These are phyloP conservation scores for Fennellomyces sp. DNA, from an alignment of 371 early-diverging fungal genomes.

Conservation along the genomic window DNA sequence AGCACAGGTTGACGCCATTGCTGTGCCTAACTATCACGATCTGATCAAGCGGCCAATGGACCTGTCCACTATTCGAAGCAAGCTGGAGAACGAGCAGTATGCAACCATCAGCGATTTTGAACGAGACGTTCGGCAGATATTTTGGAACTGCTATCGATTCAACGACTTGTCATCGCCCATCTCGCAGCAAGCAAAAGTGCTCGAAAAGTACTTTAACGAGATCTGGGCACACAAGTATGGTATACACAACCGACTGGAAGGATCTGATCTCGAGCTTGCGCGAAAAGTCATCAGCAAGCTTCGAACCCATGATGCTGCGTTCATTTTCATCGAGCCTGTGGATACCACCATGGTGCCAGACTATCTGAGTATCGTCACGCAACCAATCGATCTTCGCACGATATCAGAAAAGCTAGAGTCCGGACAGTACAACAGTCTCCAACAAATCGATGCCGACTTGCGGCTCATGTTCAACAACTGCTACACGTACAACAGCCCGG, in stretches of 20 bases:
- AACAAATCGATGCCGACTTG: constrained; percentile 64
- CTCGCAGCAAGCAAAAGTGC: constrained; percentile 32
- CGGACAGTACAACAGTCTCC: constrained; percentile 45
- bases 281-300: constrained; percentile 37
- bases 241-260: constrained; percentile 28
- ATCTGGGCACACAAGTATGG: constrained; percentile 44
- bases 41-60: constrained; percentile 98
- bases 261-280: constrained; percentile 33
- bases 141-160: constrained; percentile 91
- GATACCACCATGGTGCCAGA: constrained; percentile 88
- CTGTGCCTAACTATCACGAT: constrained; percentile 86
- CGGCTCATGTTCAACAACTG: constrained; percentile 84
- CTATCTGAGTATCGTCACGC: constrained; percentile 82
- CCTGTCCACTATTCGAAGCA: constrained; percentile 78
- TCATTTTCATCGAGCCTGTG: constrained; percentile 83
- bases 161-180: constrained; percentile 73
- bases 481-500: constrained; percentile 84
- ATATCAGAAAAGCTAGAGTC: constrained; percentile 79
- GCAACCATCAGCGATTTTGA: constrained; percentile 48
- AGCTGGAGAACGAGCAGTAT: constrained; percentile 64
- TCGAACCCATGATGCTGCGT: constrained; percentile 37
- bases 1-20: constrained; percentile 78
- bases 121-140: constrained; percentile 64
- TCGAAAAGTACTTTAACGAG: constrained; percentile 42
- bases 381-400: constrained; percentile 97